These are phyloP conservation scores for Eimeria praecox DNA, from an alignment of 169 alveolate genomes.

Conservation along the genomic window DNA sequence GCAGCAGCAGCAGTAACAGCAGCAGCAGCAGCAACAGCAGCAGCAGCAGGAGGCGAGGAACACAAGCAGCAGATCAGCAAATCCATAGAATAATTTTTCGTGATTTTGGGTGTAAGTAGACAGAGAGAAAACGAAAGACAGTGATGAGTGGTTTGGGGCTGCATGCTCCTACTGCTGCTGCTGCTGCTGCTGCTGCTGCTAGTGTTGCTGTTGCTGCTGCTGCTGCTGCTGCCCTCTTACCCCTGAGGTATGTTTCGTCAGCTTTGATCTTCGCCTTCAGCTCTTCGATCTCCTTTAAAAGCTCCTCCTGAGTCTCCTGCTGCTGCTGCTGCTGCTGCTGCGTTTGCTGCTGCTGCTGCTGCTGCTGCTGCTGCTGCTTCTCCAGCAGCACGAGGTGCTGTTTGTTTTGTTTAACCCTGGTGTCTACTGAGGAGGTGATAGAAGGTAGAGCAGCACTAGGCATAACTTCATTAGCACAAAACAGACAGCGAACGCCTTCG, in stretches of 20 bases:
- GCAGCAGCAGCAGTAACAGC: background rate
- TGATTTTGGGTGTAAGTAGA: no score
- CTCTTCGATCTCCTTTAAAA: background rate
- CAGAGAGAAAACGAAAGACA: no score
- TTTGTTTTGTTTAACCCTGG: background rate
- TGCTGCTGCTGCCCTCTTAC: slow-evolving; percentile 22
- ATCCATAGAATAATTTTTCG: no score
- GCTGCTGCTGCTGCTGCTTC: slow-evolving; percentile 60
- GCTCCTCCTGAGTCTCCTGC: slow-evolving; percentile 15
- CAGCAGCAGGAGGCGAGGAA: background rate
- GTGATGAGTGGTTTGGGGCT: background rate
- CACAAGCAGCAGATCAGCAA: background rate
- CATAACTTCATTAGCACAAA: slow-evolving; percentile 7
- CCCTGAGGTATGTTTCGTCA: slow-evolving; percentile 28
- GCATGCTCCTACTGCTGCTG: background rate
- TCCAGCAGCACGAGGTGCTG: slow-evolving; percentile 31
- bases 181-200: slow-evolving; percentile 9
- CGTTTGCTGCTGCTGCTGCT: slow-evolving; percentile 54
- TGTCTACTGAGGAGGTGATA: background rate
- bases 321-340: slow-evolving; percentile 53
- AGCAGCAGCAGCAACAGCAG: background rate
- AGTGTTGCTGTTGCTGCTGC: slow-evolving; percentile 2
- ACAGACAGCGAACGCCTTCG: slow-evolving; percentile 11
- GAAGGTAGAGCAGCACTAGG: slow-evolving; percentile 38
- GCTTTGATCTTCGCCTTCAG: background rate